A percentile compares a stretch with the other conserved stretches of the same genome.
Evolutionary conservation across 1,284 basidiomycete species (phyloP).

Genomic region (Trichosporon inkin): DNA sequence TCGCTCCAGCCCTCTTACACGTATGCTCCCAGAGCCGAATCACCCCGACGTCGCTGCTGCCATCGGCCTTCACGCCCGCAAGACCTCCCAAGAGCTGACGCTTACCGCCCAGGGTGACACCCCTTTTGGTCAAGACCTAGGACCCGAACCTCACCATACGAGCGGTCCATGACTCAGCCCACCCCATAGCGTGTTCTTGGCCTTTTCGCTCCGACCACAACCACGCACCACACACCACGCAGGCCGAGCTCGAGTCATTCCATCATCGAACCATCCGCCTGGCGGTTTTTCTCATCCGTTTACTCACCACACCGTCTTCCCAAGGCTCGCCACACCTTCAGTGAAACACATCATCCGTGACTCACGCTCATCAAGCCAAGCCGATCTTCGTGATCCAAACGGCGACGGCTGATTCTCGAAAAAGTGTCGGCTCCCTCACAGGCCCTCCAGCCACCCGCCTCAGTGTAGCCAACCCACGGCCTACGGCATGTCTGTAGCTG

Average conservation of each 20-base stretch:
- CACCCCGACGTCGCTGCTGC: not conserved
- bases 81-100: no score
- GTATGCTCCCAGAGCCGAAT: not conserved
- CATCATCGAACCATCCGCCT: no score
- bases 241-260: no score
- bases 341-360: no score
- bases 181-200: not conserved
- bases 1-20: not conserved
- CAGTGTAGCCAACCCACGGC: not conserved
- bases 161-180: slow-evolving; percentile 7
- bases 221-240: not conserved
- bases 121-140: not conserved
- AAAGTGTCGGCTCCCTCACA: not conserved
- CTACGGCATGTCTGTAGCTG: slow-evolving; percentile 5
- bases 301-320: no score
- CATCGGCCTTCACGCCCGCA: slow-evolving; percentile 6
- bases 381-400: not conserved
- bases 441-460: not conserved
- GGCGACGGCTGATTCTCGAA: not conserved
- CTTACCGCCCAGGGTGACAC: no score
- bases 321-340: no score
- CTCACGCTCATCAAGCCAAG: no score
- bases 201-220: slow-evolving; percentile 3
- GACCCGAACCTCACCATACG: not conserved
- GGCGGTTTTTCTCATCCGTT: no score